Evolutionary conservation across 495 filamentous ascomycete species (phyloP).

Genomic region (Aspergillus panamensis): DNA sequence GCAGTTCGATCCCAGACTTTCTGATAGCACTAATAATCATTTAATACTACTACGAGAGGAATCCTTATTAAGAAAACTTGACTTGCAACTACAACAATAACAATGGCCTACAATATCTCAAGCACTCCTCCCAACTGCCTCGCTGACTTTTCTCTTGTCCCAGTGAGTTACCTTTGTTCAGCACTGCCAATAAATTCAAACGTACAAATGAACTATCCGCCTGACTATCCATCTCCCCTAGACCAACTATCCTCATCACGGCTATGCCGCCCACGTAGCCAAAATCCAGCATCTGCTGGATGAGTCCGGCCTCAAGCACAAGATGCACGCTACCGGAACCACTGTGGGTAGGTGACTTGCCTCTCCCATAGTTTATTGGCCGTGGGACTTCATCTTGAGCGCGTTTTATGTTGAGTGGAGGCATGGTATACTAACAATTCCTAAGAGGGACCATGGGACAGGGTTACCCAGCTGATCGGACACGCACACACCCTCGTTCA

Average conservation of each 20-base stretch:
- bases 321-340: conserved; percentile 82
- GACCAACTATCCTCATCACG: conserved; percentile 48
- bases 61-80: too few relatives aligned
- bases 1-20: background rate
- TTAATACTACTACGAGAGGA: too few relatives aligned
- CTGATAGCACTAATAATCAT: background rate
- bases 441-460: conserved; percentile 78
- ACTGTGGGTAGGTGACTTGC: conserved; percentile 65
- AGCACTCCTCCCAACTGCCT: conserved; percentile 1
- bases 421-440: background rate
- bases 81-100: conserved; percentile 14
- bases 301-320: conserved; percentile 64
- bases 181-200: background rate
- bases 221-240: background rate
- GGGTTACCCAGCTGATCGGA: conserved; percentile 74
- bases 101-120: conserved; percentile 1
- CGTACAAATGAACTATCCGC: background rate
- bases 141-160: conserved; percentile 4
- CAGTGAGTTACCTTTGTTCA: background rate
- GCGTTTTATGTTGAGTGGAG: too few relatives aligned
- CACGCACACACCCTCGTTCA: conserved; percentile 79
- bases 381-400: too few relatives aligned
- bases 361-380: background rate
- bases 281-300: conserved; percentile 72
- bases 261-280: conserved; percentile 74